Base-by-base conservation (phyloP, 805 yeast genomes). In the Wickerhamomyces mucosus region DNA sequence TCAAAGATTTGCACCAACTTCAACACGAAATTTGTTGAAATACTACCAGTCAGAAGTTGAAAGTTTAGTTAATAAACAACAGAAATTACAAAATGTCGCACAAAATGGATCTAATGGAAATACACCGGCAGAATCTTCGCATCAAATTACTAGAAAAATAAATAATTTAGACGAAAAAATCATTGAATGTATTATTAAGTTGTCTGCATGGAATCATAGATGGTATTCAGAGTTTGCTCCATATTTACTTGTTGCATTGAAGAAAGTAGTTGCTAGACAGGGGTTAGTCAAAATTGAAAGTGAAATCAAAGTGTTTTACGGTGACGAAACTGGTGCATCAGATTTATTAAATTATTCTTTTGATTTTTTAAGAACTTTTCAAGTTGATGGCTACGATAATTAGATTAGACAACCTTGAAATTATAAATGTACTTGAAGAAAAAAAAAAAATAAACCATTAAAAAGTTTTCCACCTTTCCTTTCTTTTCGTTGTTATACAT, bases 141-240 rank as follows among this genome's bases (percentile, higher is more conserved):
- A 44, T 21, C 53, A 48, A 23, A 33, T 55, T n/a, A 39, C 48
- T 17, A 55, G 63, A 35, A 55, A 59, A 18, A 50, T 66, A 17
- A 56, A 53, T 30, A 62, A 57, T 32, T 51, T 71, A 31, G 53
- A 51, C 31, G 48, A 45, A 15, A 30, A 35, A 11, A 72, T 84
- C 10, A 62, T 88, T 37, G 85, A 79, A 35, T 60, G 78, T 15
- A 58, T 76, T 35, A 83, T 88, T 21, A 81, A 80, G 46, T 61
- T 92, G 32, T 61, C 79, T n/a, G 94, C 92, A n/a, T 94, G 97
- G 96, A 81, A 85, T 51, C 96, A 88, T 56, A 73, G 98, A 50
- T 92, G 98, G 98, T 94, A 89, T 59, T 72, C 78, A 41, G 96
- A 89, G 42, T 89, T 86, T 50, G 77, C 94, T 7, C 82, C 94